Evolutionary conservation across 768 basidiomycete species (phyloP), one percentile per base, ranked within the genome.

Genomic region (Infundibulicybe gibba): DNA sequence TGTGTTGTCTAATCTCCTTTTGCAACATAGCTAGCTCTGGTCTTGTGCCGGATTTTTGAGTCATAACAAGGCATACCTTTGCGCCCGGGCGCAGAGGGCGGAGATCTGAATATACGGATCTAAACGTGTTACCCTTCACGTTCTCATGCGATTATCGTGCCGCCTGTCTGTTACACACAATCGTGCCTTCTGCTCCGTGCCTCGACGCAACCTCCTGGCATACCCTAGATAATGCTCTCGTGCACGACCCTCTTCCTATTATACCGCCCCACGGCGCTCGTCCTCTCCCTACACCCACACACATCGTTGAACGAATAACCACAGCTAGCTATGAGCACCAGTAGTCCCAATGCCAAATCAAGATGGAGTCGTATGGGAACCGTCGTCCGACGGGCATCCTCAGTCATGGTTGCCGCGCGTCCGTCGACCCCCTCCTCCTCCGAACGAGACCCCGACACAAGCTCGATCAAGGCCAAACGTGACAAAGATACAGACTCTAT

Each of bases 331-430:
- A 65, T 61, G 59, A 63, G 59, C 45, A 64, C 55, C 50, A 56
- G 64, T 16, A 52, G 41, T 20, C 62, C 64, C 50, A 25, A 8
- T 25, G 37, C 64, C 53, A 75, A 68, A 57, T 69, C 75, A 39
- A 70, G 77, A 57, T 82, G 85, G 63, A 64, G 71, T 34, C 81
- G 85, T 42, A 75, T 86, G 68, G 79, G 79, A 42, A 74, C 70
- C 41, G 77, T 69, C 43, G 70, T 85, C 59, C 76, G 82, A 6
- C 80, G 83, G 43, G 76, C 82, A 3, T 85, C 85, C 14, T 76
- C 79, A 3, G 66, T 75, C 8, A 70, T 84, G 50, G 65, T 80
- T 34, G 42, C 59, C 38, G 46, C 51, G 19, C 51, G 59, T 2
- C 43, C 65, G 17, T 63, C 65, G 51, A 62, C 77, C 42, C 41